Conservation (phyloP, 2,329 filamentous ascomycete species). For the Botryotinia calthae region DNA sequence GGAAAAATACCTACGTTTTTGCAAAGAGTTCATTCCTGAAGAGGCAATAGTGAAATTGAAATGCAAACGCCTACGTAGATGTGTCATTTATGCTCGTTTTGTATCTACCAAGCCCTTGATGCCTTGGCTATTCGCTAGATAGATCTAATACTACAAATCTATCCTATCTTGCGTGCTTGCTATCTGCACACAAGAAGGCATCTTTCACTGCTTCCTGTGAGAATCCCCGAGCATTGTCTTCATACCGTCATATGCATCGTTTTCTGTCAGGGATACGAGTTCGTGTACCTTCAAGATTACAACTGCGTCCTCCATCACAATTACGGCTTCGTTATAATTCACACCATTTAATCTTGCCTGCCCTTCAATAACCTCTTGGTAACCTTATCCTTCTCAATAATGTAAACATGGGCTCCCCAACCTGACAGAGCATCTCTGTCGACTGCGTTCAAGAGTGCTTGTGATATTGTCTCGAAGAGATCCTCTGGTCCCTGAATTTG, state of each 20-base stretch:
- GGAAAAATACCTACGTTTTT: not conserved
- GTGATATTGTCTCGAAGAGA: slow-evolving; percentile 97
- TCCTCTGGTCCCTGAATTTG: slow-evolving; percentile 73
- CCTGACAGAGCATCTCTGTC: slow-evolving; percentile 95
- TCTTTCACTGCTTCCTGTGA: slow-evolving; percentile 1
- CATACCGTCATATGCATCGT: slow-evolving; percentile 18
- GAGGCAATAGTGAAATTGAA: not conserved
- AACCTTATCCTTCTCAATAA: slow-evolving; percentile 99
- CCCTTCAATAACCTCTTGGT: slow-evolving; percentile 98
- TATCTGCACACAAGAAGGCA: not conserved
- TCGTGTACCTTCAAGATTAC: not conserved
- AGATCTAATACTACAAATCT: slow-evolving; percentile 31
- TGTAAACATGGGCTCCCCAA: slow-evolving; percentile 98
- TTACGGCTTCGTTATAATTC: not conserved
- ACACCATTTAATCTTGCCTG: slow-evolving; percentile 72
- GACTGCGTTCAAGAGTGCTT: slow-evolving; percentile 90
- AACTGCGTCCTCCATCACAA: not conserved
- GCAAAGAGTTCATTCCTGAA: not conserved
- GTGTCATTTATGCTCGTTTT: slow-evolving; percentile 19
- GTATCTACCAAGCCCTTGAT: slow-evolving; percentile 17
- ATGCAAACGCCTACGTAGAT: not conserved
- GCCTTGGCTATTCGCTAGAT: slow-evolving; percentile 10
- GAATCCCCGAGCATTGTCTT: slow-evolving; percentile 17
- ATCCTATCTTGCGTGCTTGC: not conserved
- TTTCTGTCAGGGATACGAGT: not conserved